Conservation (phyloP, 768 basidiomycete genomes). For the Tubosaeta brunneosetosa region DNA sequence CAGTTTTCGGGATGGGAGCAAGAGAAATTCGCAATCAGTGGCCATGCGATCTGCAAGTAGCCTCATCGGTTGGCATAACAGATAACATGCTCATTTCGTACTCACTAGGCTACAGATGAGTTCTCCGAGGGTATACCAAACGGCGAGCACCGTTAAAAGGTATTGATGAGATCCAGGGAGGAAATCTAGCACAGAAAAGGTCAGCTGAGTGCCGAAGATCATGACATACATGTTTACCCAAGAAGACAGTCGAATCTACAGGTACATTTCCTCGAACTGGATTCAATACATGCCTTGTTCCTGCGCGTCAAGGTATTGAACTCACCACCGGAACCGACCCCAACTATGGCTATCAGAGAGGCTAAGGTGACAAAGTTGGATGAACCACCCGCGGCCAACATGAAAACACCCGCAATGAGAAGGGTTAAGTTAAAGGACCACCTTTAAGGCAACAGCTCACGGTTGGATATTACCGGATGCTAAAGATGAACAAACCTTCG, state of each 20-base stretch:
- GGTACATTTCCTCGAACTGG: conserved; percentile 44
- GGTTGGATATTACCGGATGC: neutral
- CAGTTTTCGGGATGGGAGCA: conserved; percentile 37
- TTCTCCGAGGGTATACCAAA: conserved; percentile 59
- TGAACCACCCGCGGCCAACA: conserved; percentile 45
- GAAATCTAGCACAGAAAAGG: conserved; percentile 36
- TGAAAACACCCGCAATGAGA: conserved; percentile 50
- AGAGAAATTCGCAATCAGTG: conserved; percentile 52
- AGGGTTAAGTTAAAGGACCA: conserved; percentile 55
- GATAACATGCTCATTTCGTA: neutral
- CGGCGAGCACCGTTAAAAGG: conserved; percentile 50
- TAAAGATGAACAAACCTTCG: conserved; percentile 30
- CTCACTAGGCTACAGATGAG: conserved; percentile 44
- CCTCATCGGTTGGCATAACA: neutral
- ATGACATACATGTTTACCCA: conserved; percentile 30
- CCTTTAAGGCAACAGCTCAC: conserved; percentile 15
- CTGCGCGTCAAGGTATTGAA: neutral
- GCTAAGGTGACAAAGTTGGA: conserved; percentile 46
- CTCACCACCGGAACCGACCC: conserved; percentile 46
- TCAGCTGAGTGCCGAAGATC: neutral
- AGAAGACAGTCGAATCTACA: conserved; percentile 49
- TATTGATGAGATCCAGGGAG: conserved; percentile 54
- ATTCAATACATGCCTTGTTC: neutral
- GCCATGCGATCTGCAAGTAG: conserved; percentile 50
- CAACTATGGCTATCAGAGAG: conserved; percentile 41